Evolutionary conservation across 768 basidiomycete species (phyloP).

Genomic region (Tephrocybe sp.): DNA sequence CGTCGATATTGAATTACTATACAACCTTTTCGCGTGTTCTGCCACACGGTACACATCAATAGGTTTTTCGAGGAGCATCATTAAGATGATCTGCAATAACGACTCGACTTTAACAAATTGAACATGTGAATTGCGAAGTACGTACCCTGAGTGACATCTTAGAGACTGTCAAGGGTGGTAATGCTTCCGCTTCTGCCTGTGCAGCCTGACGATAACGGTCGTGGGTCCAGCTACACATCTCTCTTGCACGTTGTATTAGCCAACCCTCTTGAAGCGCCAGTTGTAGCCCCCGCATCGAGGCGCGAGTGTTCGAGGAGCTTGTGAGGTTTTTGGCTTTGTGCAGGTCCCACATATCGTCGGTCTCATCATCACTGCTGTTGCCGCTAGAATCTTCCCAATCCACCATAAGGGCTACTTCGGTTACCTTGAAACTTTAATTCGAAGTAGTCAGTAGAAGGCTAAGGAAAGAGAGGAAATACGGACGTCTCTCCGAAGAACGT

Average conservation of each 20-base stretch:
- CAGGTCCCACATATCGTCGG: constrained; percentile 50
- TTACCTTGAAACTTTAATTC: constrained; percentile 60
- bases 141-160: constrained; percentile 72
- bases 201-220: constrained; percentile 76
- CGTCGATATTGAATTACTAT: background rate
- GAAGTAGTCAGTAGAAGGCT: background rate
- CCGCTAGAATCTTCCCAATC: constrained; percentile 67
- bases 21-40: constrained; percentile 65
- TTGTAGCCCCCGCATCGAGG: constrained; percentile 69
- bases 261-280: constrained; percentile 70
- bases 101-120: background rate
- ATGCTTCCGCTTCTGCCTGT: constrained; percentile 53
- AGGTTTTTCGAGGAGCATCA: constrained; percentile 65
- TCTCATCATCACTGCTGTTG: constrained; percentile 53
- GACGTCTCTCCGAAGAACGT: constrained; percentile 73
- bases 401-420: constrained; percentile 72
- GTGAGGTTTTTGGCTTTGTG: constrained; percentile 49
- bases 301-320: constrained; percentile 41
- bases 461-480: constrained; percentile 19
- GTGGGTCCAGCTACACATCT: constrained; percentile 77
- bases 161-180: constrained; percentile 49
- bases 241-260: constrained; percentile 69
- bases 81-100: constrained; percentile 56
- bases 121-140: background rate
- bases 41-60: constrained; percentile 69